Conservation (phyloP, 2,329 filamentous ascomycete species). For the Gnomoniopsis sp. region DNA sequence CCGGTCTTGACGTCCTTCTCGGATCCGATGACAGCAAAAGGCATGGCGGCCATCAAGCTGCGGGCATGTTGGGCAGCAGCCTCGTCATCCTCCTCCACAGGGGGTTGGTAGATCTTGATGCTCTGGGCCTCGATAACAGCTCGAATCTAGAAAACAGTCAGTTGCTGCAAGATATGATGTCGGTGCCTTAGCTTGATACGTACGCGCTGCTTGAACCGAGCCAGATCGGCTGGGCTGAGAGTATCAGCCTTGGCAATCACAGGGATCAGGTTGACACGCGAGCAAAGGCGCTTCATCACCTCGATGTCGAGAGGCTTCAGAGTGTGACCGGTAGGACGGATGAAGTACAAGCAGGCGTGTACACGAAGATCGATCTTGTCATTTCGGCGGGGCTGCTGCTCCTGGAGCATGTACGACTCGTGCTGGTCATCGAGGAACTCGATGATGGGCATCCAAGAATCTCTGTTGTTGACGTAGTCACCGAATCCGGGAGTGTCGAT, state of each 20-base stretch:
- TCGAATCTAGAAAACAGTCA: slow-evolving; percentile 64
- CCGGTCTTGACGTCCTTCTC: slow-evolving; percentile 98
- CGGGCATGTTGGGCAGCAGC: slow-evolving; percentile 92
- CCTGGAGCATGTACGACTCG: slow-evolving; percentile 99
- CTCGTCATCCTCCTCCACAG: slow-evolving; percentile 97
- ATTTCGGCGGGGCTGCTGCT: slow-evolving; percentile 95
- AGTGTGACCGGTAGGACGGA: slow-evolving; percentile 96
- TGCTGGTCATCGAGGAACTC: slow-evolving; percentile 99
- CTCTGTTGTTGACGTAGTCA: slow-evolving; percentile 99
- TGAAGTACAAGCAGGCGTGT: slow-evolving; percentile 98
- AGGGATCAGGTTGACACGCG: slow-evolving; percentile 96
- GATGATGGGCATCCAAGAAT: slow-evolving; percentile 99
- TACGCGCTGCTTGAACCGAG: slow-evolving; percentile 94
- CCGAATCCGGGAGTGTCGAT: slow-evolving; percentile 99
- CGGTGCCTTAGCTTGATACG: not conserved
- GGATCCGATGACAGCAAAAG: slow-evolving; percentile 96
- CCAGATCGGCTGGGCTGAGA: slow-evolving; percentile 84
- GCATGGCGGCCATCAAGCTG: slow-evolving; percentile 93
- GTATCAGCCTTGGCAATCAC: slow-evolving; percentile 99
- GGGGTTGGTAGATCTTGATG: slow-evolving; percentile 99
- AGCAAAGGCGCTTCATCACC: slow-evolving; percentile 99
- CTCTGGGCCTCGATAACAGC: slow-evolving; percentile 96
- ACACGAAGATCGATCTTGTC: slow-evolving; percentile 99
- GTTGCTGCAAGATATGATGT: not conserved
- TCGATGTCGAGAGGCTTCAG: slow-evolving; percentile 98